Base-by-base conservation (phyloP, 257 asterid genomes). In the Ballota nigra region DNA sequence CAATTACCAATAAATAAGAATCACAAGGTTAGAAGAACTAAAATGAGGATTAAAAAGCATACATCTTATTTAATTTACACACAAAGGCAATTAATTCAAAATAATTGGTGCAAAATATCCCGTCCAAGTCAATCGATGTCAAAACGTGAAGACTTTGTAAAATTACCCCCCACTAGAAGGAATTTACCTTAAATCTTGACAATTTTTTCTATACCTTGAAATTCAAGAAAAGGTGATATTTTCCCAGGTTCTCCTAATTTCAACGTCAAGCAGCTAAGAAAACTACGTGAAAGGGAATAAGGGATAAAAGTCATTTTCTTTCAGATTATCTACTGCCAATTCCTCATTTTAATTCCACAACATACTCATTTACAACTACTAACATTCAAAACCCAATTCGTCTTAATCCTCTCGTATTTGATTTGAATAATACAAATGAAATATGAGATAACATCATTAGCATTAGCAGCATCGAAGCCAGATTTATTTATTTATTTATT, bases 181-280 rank as follows among this genome's bases (percentile, higher is more conserved):
- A 72, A 51, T 36, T 20, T 67, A 16, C 47, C 51, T 2, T 63
- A 36, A 38, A 28, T 34, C 40, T 41, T 51, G 65, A 12, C 26
- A 49, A 52, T 6, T 19, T 24, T 38, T 58, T 69, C 63, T 15
- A 73, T 79, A 57, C 79, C 95, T 88, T 88, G 69, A 65, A 73
- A 72, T 77, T 72, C 55, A 86, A 86, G 95, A 68, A 69, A 79
- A 75, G 66, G 67, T 78, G 63, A 59, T 60, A 24, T 11, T 60
- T 52, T 29, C 72, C 52, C 8, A 29, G 20, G 23, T 63, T 87
- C 85, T 73, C 77, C 71, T 76, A 40, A 40, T 10, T 75, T 72
- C 85, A 81, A 84, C 84, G 67, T 59, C 60, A 72, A 76, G 79
- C 74, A 45, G 78, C 82, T 60, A 60, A 74, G 80, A 85, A 79